Percentiles rank a stretch among this genome's conserved stretches.
These are phyloP conservation scores for Aspergillus sojae DNA, from an alignment of 2,329 filamentous ascomycete species.

Conservation along the genomic window DNA sequence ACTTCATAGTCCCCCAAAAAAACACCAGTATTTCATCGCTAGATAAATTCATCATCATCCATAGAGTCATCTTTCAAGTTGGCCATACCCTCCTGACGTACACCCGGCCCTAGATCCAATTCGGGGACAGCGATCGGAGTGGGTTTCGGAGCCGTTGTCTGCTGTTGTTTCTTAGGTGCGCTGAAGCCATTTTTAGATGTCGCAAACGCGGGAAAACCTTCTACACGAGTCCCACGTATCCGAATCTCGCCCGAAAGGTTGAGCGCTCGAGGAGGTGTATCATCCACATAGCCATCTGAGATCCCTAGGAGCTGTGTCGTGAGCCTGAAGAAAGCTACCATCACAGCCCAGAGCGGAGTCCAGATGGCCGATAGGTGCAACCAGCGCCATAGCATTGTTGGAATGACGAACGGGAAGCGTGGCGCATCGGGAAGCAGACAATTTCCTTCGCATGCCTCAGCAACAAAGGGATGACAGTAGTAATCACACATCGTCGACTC, in stretches of 20 bases:
- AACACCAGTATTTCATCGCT: slow-evolving; percentile 4
- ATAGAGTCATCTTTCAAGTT: slow-evolving; percentile 27
- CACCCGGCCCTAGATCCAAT: slow-evolving; percentile 7
- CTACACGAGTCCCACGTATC: slow-evolving; percentile 31
- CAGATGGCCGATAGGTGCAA: slow-evolving; percentile 38
- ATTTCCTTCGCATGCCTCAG: slow-evolving; percentile 52
- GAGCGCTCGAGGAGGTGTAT: slow-evolving; percentile 27
- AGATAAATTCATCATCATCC: slow-evolving; percentile 39
- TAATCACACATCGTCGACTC: slow-evolving; percentile 54
- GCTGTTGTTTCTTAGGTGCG: slow-evolving; percentile 1
- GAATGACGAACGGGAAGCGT: slow-evolving; percentile 57
- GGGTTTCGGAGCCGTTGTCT: background rate
- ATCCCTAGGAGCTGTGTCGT: slow-evolving; percentile 41
- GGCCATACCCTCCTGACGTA: slow-evolving; percentile 14
- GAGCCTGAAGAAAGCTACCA: slow-evolving; percentile 34
- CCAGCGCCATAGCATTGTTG: slow-evolving; percentile 57
- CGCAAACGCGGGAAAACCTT: slow-evolving; percentile 22
- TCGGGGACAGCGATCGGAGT: slow-evolving; percentile 13
- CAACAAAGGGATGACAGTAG: slow-evolving; percentile 56
- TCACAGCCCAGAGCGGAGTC: slow-evolving; percentile 33
- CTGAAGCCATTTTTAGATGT: slow-evolving; percentile 3
- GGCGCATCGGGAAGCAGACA: slow-evolving; percentile 57
- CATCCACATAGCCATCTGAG: slow-evolving; percentile 47
- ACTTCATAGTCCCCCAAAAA: background rate
- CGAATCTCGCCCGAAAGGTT: slow-evolving; percentile 34